phyloP scores from a whole-genome alignment of 2,329 filamentous ascomycete species.

The Hymenoscyphus occultus region DNA sequence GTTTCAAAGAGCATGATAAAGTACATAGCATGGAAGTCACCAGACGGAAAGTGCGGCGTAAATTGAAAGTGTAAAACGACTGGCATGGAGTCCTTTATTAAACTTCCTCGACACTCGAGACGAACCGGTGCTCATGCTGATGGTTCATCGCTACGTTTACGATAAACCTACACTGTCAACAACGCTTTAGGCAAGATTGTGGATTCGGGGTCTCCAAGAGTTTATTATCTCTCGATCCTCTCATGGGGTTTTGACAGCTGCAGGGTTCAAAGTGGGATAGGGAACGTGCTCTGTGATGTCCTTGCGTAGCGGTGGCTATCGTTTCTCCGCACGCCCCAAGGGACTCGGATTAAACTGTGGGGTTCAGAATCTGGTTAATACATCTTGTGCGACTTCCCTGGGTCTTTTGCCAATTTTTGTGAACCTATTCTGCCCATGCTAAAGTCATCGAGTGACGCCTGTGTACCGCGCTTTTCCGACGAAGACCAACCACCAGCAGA shows the following conservation, averaged over 20 bases:
- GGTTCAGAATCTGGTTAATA: conserved; percentile 1
- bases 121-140: neutral
- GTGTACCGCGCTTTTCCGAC: neutral
- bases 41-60: neutral
- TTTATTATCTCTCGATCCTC: conserved; percentile 5
- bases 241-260: conserved; percentile 6
- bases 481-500: neutral
- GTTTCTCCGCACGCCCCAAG: neutral
- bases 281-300: conserved; percentile 3
- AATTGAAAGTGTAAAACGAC: neutral
- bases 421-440: neutral
- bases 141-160: neutral
- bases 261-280: conserved; percentile 8
- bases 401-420: neutral
- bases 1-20: neutral
- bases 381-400: conserved; percentile 6
- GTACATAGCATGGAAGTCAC: neutral
- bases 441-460: neutral
- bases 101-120: neutral
- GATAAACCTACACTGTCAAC: neutral
- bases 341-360: neutral
- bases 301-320: conserved; percentile 4
- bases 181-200: neutral
- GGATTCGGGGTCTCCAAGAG: conserved; percentile 3
- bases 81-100: neutral